Percentiles rank a stretch among this genome's conserved stretches.
Evolutionary conservation across 495 filamentous ascomycete genomes (phyloP).

Genomic region (Penicillium paradoxum): DNA sequence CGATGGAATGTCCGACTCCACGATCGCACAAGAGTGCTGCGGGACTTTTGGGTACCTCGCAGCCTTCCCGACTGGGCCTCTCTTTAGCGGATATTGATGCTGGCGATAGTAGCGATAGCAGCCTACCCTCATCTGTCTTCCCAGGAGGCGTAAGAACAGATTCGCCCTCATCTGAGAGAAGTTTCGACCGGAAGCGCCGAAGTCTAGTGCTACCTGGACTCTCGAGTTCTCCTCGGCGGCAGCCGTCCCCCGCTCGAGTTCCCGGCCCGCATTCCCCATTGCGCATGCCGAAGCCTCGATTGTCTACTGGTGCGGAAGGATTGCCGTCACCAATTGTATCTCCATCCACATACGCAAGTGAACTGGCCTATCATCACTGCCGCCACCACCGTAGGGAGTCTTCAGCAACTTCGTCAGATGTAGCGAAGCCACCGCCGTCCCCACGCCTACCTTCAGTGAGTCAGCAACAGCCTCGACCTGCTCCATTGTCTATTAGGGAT

Average conservation of each 20-base stretch:
- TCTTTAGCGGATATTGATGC: conserved; percentile 74
- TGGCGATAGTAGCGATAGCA: conserved; percentile 78
- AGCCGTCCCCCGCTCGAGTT: conserved; percentile 75
- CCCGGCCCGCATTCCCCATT: conserved; percentile 80
- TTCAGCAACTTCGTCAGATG: conserved; percentile 75
- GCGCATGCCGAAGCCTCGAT: conserved; percentile 76
- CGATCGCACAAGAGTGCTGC: conserved; percentile 73
- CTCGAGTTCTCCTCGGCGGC: conserved; percentile 68
- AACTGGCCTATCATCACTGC: conserved; percentile 58
- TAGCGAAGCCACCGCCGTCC: conserved; percentile 66
- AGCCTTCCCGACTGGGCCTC: conserved; percentile 62
- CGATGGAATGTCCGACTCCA: conserved; percentile 85
- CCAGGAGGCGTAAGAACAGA: conserved; percentile 69
- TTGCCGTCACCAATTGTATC: conserved; percentile 84
- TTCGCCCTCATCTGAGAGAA: conserved; percentile 83
- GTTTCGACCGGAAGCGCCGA: conserved; percentile 75
- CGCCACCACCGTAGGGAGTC: conserved; percentile 89
- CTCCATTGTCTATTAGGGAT: conserved; percentile 94
- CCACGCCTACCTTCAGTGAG: conserved; percentile 67
- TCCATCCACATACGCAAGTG: conserved; percentile 73
- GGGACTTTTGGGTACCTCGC: conserved; percentile 56
- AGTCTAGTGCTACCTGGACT: conserved; percentile 74
- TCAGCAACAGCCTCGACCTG: conserved; percentile 69
- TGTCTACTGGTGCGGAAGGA: conserved; percentile 67
- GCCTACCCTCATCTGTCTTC: conserved; percentile 75